Base-by-base conservation (phyloP, 148 eudicot species). In the Polygonum maritimum region DNA sequence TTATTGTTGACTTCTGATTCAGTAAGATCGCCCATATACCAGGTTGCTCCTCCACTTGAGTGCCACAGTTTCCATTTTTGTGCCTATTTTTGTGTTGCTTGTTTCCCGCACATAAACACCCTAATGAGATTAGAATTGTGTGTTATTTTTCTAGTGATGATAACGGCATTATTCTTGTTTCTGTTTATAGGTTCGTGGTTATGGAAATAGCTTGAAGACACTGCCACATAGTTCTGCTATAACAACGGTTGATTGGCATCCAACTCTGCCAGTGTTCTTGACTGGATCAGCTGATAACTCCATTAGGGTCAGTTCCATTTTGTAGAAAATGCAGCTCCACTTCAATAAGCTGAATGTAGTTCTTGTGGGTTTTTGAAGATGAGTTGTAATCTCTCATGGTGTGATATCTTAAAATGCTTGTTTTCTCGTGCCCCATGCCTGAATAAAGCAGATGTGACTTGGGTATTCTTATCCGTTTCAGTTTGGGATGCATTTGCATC, bases 1-100 rank as follows among this genome's bases (percentile, higher is more conserved):
- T 86, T 94, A 63, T 77, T 94, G 83, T 89, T 92, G 78, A 94
- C 97, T 44, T 94, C 98, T 76, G 86, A 83, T 85, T 88, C 89
- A 81, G 87, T 86, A 16, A 89, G 92, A 82, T 95, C 98, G 54
- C 98, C 98, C 48, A 83, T 94, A 78, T 92, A 89, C 84, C 97
- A 92, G 90, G 98, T 94, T 55, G 40, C 6, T 58, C 41, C n/a
- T 44, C 71, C 70, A 58, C 70, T 35, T 33, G 31, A 2, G 49
- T n/a, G 2, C 49, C 14, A 21, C 35, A 1, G 21, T n/a, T 41
- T 71, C 18, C 74, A 40, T 18, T 71, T 41, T 2, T 9, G 49
- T n/a, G 74, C 22, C 14, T 71, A 12, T 40, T 11, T 33, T 31
- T 33, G 19, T 65, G 6, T 35, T 13, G 40, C 70, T 35, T 33